Evolutionary conservation across 805 yeast species (phyloP), one percentile per base, ranked within the genome.

Genomic region (Cyberlindnera misumaiensis): DNA sequence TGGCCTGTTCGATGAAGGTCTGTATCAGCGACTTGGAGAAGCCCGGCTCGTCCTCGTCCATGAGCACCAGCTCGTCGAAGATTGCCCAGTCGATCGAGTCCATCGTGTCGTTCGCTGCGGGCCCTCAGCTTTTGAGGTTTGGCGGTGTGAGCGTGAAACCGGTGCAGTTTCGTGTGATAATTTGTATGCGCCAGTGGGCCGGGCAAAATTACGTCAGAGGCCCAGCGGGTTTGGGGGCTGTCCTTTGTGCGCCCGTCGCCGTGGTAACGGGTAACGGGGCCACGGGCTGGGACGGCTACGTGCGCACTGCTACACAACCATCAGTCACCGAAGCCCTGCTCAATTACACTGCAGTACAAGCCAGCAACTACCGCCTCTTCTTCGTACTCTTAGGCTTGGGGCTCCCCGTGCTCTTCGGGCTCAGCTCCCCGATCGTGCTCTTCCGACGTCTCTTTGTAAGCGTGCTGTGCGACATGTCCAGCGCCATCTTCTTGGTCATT

Each of bases 41-140:
- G 7, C 87, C 96, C 42, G 89, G 93, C 55, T 84, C 95, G 53
- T 90, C 97, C 55, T 90, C 96, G 61, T 93, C 98, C 97, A 93
- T 89, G 38, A 85, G 80, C 36, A 89, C 73, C 41, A 93, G 70
- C 65, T 93, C 97, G 40, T 80, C 77, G 57, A 93, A 82, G 22
- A 88, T 90, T 31, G 74, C 66, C 96, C 96, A 87, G 58, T 88
- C 89, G 44, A 93, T 80, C 46, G 85, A 67, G 30, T 85, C 94
- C 52, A 47, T 51, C 31, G 18, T 10, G n/a, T n/a, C 13, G 11
- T 8, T 8, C 8, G 8, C 8, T 5, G 24, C 24, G 8, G 24
- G 24, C 24, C 24, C 24, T 20, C 24, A 5, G 24, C 8, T 5
- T 20, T 20, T 5, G 24, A n/a, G n/a, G n/a, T n/a, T n/a, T n/a